Evolutionary conservation across 371 early-diverging fungal species (phyloP), one percentile per base, ranked within the genome.

Genomic region (Mortierella polycephala): DNA sequence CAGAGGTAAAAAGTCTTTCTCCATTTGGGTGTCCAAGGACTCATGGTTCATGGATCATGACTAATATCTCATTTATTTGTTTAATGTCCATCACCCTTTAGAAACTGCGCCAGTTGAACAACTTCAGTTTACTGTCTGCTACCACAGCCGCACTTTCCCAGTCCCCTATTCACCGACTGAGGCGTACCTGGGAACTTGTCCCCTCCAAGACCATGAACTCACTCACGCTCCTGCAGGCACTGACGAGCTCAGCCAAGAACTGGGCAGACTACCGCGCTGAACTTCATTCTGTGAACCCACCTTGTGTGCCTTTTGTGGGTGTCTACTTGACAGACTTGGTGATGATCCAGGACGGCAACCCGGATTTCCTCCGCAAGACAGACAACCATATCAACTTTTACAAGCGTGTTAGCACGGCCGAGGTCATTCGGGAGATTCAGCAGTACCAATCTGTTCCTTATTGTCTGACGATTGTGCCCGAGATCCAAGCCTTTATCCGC

Each of bases 291-390:
- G 90, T 91, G 69, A 93, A 93, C 64, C 96, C 97, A 52, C 97
- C 98, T 0, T 95, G 95, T 66, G 91, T 98, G 11, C 98, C 98
- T 0, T 96, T 96, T 75, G 63, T 98, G 56, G 97, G 94, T 44
- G 88, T 92, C 21, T 95, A 94, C 74, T 83, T 97, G 46, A 95
- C 94, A 57, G 98, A 98, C 76, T 76, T 98, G 74, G 95, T 96
- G 39, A 96, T 97, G 79, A 93, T 97, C 56, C 95, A 96, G 67
- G 96, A 96, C 54, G 97, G 98, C 21, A 96, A 96, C 83, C 86
- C 93, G 13, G 93, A 96, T 75, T 83, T 86, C 64, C 71, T 96
- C 46, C 75, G 83, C 62, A 84, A 87, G 70, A 85, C 84, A 60
- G 65, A 74, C 16, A 67, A 73, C 39, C 45, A 81, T 75, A 95